Conservation (phyloP, 371 early-diverging fungal species). For the Mucor lusitanicus region DNA sequence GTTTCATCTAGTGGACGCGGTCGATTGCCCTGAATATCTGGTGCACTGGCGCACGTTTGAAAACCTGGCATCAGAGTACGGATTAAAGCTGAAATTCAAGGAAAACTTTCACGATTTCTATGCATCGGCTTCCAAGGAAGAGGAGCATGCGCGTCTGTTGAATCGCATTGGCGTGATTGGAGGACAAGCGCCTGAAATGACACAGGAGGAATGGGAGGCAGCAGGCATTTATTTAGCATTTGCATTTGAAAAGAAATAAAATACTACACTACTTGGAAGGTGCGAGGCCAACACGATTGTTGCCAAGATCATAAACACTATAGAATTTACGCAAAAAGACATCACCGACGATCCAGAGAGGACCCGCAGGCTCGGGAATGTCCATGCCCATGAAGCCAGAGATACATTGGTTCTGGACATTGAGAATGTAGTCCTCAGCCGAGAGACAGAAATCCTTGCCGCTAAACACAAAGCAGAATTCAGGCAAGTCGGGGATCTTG, state of each 20-base stretch:
- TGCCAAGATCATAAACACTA: conserved; percentile 85
- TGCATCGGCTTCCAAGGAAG: conserved; percentile 54
- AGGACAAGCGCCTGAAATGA: conserved; percentile 58
- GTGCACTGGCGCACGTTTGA: conserved; percentile 83
- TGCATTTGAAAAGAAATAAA: conserved; percentile 54
- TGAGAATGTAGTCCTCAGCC: conserved; percentile 76
- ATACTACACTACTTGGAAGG: conserved; percentile 64
- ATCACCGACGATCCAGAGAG: conserved; percentile 85
- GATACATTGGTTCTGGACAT: conserved; percentile 82
- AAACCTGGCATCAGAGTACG: conserved; percentile 84
- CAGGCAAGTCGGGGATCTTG: conserved; percentile 67
- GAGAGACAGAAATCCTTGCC: conserved; percentile 61
- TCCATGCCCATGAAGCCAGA: conserved; percentile 94
- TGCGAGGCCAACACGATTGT: conserved; percentile 80
- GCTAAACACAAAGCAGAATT: conserved; percentile 74
- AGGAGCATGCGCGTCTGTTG: conserved; percentile 59
- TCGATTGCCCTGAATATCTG: conserved; percentile 98
- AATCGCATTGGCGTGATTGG: conserved; percentile 85
- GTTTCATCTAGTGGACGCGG: conserved; percentile 96
- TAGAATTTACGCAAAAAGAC: conserved; percentile 90
- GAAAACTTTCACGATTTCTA: conserved; percentile 86
- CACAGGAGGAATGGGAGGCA: conserved; percentile 93
- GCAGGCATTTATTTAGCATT: conserved; percentile 68
- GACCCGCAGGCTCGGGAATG: conserved; percentile 70
- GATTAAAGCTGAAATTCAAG: conserved; percentile 69